A percentile compares a stretch with the other conserved stretches of the same genome.
These are phyloP conservation scores for Cladosporium sp. DNA, from an alignment of 2,329 filamentous ascomycete species.

Conservation along the genomic window DNA sequence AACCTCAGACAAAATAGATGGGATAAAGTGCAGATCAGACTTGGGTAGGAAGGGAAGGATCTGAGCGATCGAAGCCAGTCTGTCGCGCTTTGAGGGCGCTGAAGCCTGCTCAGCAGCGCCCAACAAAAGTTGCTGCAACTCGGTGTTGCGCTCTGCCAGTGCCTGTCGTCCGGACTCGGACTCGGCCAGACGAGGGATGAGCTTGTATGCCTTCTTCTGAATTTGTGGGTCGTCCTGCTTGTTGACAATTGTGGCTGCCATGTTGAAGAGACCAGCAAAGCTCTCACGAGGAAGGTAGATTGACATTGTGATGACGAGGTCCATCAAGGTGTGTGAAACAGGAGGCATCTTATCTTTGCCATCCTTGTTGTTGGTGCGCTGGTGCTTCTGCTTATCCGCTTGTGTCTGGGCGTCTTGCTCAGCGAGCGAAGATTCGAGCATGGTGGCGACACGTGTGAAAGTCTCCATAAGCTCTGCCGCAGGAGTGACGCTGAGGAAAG, in stretches of 20 bases:
- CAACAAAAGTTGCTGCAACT: slow-evolving; percentile 81
- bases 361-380: slow-evolving; percentile 35
- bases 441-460: slow-evolving; percentile 80
- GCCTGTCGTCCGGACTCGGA: slow-evolving; percentile 77
- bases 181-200: slow-evolving; percentile 85
- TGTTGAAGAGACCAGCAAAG: slow-evolving; percentile 81
- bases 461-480: slow-evolving; percentile 76
- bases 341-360: slow-evolving; percentile 79
- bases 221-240: slow-evolving; percentile 84
- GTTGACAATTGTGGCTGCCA: slow-evolving; percentile 79
- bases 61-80: slow-evolving; percentile 77
- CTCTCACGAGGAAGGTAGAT: slow-evolving; percentile 87
- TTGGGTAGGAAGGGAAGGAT: slow-evolving; percentile 77
- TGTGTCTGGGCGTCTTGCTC: slow-evolving; percentile 63
- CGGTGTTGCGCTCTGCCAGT: slow-evolving; percentile 70
- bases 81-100: slow-evolving; percentile 80
- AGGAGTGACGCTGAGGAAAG: slow-evolving; percentile 75
- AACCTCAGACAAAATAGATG: slow-evolving; percentile 85
- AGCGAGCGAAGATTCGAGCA: slow-evolving; percentile 72
- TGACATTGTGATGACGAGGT: slow-evolving; percentile 93
- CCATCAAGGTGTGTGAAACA: slow-evolving; percentile 92
- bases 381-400: slow-evolving; percentile 59
- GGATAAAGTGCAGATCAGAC: slow-evolving; percentile 86
- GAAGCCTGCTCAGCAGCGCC: slow-evolving; percentile 81
- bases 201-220: slow-evolving; percentile 98